Base-by-base conservation (phyloP, 2,329 filamentous ascomycete species). In the Zymoseptoria brevis region DNA sequence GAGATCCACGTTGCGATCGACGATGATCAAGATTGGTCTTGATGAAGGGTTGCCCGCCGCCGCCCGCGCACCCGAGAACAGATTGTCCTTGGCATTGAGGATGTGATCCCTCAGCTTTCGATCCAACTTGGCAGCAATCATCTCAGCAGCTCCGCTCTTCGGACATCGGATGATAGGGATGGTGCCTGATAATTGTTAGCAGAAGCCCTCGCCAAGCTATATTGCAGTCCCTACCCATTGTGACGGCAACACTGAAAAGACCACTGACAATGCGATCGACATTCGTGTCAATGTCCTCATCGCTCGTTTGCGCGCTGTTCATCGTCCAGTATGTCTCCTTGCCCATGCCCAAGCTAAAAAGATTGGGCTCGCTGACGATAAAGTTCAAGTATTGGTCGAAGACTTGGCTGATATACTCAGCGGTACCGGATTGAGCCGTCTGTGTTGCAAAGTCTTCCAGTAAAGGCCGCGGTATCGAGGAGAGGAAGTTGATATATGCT, bases 381-480 rank as follows among this genome's bases (percentile, higher is more conserved):
- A 97, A 99, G 75, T 99, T 97, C 57, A 99, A 80, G 71, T 97
- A 97, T 73, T 99, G 94, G 72, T 99, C 94, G 68, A 87, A 99
- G 6, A 99, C 84, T 70, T 96, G 92, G 1, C 92, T 87, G 63
- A 99, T 92, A 68, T 89, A 86, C 67, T 97, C 93, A 4, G 93
- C 86, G 0, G 91, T 96, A 24, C 87, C 89, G 11, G 90, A 86
- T 29, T 88, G 79, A 5, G 90, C 92, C 9, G 93, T 95, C 72
- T 96, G 87, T 16, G 89, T 82, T 4, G 92, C 94, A 72, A 99
- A 97, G 62, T 97, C 93, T 78, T 99, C 94, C 55, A 99, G 84
- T 16, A 97, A 80, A 7, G 91, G 87, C 63, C 94, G 84, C 4
- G 93, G 89, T 73, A 99, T 87, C 19, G 93, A 96, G 50, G 90